phyloP scores from a whole-genome alignment of 2,329 filamentous ascomycete species.

The Ophiostoma sp. region DNA sequence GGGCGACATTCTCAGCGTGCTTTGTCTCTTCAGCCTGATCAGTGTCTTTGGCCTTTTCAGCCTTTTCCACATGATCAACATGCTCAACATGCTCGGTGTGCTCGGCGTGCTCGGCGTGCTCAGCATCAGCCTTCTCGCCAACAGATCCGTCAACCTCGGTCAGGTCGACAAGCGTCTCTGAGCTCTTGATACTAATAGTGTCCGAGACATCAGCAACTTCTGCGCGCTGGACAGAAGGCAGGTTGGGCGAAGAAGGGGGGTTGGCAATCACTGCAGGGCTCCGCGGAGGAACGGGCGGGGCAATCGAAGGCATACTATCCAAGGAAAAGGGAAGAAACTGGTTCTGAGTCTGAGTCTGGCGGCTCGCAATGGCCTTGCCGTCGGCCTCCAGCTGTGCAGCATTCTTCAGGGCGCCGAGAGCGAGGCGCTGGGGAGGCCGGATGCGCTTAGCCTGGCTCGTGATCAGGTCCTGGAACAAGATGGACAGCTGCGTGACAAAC shows the following conservation, averaged over 20 bases:
- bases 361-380: slow-evolving; percentile 15
- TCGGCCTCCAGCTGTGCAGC: slow-evolving; percentile 30
- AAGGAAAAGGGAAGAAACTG: not conserved
- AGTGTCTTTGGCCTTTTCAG: not conserved
- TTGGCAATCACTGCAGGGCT: not conserved
- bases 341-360: not conserved
- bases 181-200: slow-evolving; percentile 46
- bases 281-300: slow-evolving; percentile 32
- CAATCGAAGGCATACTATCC: slow-evolving; percentile 27
- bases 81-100: not conserved
- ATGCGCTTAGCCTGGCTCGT: slow-evolving; percentile 57
- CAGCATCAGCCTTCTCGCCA: not conserved
- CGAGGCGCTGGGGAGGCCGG: slow-evolving; percentile 69
- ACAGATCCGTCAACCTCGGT: not conserved
- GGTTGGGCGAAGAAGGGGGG: not conserved
- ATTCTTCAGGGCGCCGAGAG: slow-evolving; percentile 64
- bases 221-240: slow-evolving; percentile 27
- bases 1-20: not conserved
- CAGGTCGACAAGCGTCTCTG: slow-evolving; percentile 48
- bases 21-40: not conserved
- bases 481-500: slow-evolving; percentile 69
- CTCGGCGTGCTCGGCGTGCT: not conserved
- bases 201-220: slow-evolving; percentile 35
- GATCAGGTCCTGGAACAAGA: slow-evolving; percentile 66
- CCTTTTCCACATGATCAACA: not conserved